Evolutionary conservation across 164 flowering plant genomes (phyloP).

Genomic region (Magnolia sinica): DNA sequence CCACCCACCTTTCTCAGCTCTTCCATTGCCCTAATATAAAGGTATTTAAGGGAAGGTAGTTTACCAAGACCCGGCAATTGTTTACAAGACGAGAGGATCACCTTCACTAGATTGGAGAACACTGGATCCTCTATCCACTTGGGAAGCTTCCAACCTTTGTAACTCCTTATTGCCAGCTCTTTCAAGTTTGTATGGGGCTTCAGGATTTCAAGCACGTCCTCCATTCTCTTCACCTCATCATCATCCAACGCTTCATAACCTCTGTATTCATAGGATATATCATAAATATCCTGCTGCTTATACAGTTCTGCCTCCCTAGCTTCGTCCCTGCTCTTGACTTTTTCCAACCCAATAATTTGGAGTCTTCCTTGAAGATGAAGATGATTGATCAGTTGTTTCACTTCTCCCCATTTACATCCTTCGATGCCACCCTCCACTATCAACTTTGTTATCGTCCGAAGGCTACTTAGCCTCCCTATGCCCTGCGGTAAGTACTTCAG

Average conservation of each 20-base stretch:
- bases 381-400: conserved; percentile 1
- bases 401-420: conserved; percentile 6
- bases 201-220: background rate
- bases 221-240: background rate
- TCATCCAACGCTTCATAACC: background rate
- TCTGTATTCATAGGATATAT: background rate
- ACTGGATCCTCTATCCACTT: background rate
- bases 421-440: background rate
- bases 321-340: background rate
- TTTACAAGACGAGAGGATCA: background rate
- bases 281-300: background rate
- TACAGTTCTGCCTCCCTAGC: conserved; percentile 1
- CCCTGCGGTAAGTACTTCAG: background rate
- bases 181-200: background rate
- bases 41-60: background rate
- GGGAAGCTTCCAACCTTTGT: background rate
- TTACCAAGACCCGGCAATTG: background rate
- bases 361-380: background rate
- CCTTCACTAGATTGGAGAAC: background rate
- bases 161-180: background rate
- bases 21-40: accelerated
- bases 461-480: conserved; percentile 1
- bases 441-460: conserved; percentile 5
- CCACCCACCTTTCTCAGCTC: background rate
- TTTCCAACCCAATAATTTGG: background rate